A percentile compares a stretch with the other conserved stretches of the same genome.
Conservation (phyloP, 2,329 filamentous ascomycete genomes). For the Colletotrichum abscissum region DNA sequence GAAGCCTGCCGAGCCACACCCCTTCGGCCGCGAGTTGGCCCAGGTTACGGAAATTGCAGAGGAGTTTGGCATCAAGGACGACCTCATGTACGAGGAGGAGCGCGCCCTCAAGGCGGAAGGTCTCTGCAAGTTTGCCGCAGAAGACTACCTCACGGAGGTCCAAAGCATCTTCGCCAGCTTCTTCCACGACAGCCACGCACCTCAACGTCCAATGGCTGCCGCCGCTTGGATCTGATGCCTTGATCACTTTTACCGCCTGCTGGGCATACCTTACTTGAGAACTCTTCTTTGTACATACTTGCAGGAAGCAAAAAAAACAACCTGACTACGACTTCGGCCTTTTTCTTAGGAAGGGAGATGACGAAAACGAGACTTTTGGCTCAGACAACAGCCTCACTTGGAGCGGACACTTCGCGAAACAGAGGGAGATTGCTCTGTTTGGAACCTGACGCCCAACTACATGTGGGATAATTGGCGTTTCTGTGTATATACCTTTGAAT, state of each 20-base stretch:
- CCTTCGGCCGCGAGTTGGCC: slow-evolving; percentile 90
- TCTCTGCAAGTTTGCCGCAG: slow-evolving; percentile 78
- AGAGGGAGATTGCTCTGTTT: slow-evolving; percentile 2
- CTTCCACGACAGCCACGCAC: slow-evolving; percentile 55
- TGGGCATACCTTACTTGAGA: not conserved
- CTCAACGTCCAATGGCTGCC: slow-evolving; percentile 42
- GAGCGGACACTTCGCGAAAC: slow-evolving; percentile 1
- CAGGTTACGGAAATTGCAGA: slow-evolving; percentile 94
- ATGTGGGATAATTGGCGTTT: slow-evolving; percentile 27
- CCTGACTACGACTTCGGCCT: slow-evolving; percentile 11
- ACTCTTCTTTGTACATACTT: slow-evolving; percentile 36
- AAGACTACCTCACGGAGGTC: slow-evolving; percentile 88
- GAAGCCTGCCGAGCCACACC: slow-evolving; percentile 64
- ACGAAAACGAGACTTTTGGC: slow-evolving; percentile 16
- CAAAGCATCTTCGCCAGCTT: slow-evolving; percentile 73
- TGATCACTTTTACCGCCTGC: not conserved
- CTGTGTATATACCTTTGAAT: slow-evolving; percentile 35
- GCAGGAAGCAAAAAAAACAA: slow-evolving; percentile 17
- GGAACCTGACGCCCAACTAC: slow-evolving; percentile 1
- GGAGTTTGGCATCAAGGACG: slow-evolving; percentile 76
- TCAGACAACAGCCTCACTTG: not conserved
- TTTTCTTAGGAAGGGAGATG: not conserved
- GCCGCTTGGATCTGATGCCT: slow-evolving; percentile 62
- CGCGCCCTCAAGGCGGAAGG: slow-evolving; percentile 76
- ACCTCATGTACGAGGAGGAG: slow-evolving; percentile 79